phyloP scores from a whole-genome alignment of 345 rosid genomes.

The Erodium maritimum region DNA sequence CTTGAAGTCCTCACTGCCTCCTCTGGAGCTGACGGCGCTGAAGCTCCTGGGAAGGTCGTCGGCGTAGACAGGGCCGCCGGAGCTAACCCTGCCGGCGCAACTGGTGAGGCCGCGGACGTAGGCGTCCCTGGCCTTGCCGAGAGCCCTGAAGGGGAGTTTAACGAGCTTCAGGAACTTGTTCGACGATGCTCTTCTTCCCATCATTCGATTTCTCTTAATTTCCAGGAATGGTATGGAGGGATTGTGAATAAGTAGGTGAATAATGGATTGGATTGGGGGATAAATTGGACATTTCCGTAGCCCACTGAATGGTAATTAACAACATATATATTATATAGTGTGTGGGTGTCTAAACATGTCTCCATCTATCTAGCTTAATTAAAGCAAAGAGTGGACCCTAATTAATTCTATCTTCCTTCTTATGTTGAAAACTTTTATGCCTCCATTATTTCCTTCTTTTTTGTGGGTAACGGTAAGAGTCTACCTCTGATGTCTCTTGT shows the following conservation, averaged over 20 bases:
- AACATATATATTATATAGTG: too few relatives aligned
- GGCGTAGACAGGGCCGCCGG: slow-evolving; percentile 12
- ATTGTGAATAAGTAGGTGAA: neutral
- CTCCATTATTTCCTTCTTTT: too few relatives aligned
- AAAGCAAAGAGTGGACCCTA: too few relatives aligned
- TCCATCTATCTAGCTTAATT: too few relatives aligned
- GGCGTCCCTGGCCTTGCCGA: slow-evolving; percentile 51
- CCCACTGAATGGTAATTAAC: slow-evolving; percentile 10
- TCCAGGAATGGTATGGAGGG: neutral
- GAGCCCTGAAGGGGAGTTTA: slow-evolving; percentile 31
- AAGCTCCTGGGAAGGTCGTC: slow-evolving; percentile 42
- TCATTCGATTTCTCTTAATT: slow-evolving; percentile 16
- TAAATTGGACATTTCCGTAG: slow-evolving; percentile 1
- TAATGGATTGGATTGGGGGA: neutral
- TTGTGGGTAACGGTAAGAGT: too few relatives aligned
- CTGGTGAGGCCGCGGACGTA: slow-evolving; percentile 56
- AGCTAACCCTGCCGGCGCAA: slow-evolving; percentile 23
- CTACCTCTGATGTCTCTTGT: too few relatives aligned
- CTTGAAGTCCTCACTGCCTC: slow-evolving; percentile 36
- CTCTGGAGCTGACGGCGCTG: slow-evolving; percentile 22
- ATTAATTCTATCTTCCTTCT: too few relatives aligned
- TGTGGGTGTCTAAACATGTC: too few relatives aligned
- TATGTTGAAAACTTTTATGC: too few relatives aligned
- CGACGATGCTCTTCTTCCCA: slow-evolving; percentile 10
- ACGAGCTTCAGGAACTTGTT: slow-evolving; percentile 42